A percentile compares a stretch with the other conserved stretches of the same genome.
Conservation (phyloP, 2,329 filamentous ascomycete genomes). For the Sphaerulina populicola region DNA sequence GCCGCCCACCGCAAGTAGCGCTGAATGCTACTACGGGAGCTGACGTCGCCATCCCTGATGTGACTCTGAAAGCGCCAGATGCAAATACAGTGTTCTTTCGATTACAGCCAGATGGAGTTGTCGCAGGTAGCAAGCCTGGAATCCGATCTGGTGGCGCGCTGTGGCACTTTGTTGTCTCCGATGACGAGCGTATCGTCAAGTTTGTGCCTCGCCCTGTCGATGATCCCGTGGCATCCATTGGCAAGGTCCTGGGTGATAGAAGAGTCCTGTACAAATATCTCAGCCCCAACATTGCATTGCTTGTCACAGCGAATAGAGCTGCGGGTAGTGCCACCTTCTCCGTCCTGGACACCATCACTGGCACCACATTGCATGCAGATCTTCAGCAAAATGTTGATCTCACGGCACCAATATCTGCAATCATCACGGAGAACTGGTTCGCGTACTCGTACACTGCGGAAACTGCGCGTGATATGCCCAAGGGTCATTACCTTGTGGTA, state of each 20-base stretch:
- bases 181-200: constrained; percentile 58
- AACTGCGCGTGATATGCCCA: constrained; percentile 49
- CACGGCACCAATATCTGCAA: constrained; percentile 63
- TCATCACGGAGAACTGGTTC: constrained; percentile 91
- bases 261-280: constrained; percentile 97
- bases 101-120: constrained; percentile 19
- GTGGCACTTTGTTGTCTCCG: constrained; percentile 66
- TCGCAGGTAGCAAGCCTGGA: constrained; percentile 23
- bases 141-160: constrained; percentile 15
- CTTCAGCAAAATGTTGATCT: constrained; percentile 67
- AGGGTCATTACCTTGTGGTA: constrained; percentile 77
- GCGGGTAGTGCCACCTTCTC: constrained; percentile 60
- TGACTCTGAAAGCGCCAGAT: not conserved
- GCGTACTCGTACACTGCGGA: constrained; percentile 65
- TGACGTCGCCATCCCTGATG: constrained; percentile 7
- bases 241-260: constrained; percentile 82
- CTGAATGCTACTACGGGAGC: constrained; percentile 31
- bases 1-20: constrained; percentile 47
- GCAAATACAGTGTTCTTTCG: constrained; percentile 22
- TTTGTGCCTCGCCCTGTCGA: constrained; percentile 62
- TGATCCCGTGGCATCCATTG: constrained; percentile 89
- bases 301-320: constrained; percentile 58
- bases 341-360: constrained; percentile 78
- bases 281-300: constrained; percentile 73
- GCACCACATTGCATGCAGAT: constrained; percentile 64